Evolutionary conservation across 345 rosid genomes (phyloP), one percentile per base, ranked within the genome.

Genomic region (Erysimum cheiranthoides): DNA sequence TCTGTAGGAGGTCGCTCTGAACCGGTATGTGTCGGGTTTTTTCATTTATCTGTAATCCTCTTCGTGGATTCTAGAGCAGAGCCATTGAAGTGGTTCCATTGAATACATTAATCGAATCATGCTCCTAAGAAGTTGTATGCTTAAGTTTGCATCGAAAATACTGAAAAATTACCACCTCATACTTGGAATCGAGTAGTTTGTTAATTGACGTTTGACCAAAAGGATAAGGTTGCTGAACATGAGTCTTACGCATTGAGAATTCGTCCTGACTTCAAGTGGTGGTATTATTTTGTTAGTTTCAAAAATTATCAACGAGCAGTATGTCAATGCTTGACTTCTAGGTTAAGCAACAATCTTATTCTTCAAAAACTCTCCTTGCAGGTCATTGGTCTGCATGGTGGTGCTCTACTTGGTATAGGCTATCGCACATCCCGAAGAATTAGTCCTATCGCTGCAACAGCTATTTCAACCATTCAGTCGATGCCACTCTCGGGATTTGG

Each of bases 401-500:
- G 99, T 59, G 99, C 99, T 54, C 88, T 95, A 67, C 87, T 92
- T 78, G 99, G 99, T 71, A 94, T 95, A 79, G 94, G 96, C 71
- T 92, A 90, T 80, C 88, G 99, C 63, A 89, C 95, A 68, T 89
- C 99, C 45, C 87, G 94, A 54, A 88, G 96, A 81, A 78, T 90
- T 73, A 90, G 96, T 80, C 93, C 98, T 78, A 80, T 79, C 80
- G 84, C 99, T 52, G 99, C 97, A 47, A 89, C 96, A 65, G 97
- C 97, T 72, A 90, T 90, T 79, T 92, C 99, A 71, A 86, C 93
- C 68, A 86, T 95, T 80, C 97, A 95, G 75, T 90, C 99, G 10
- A 95, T 92, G 97, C 99, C 99, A 2, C 81, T 95, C 78, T 95
- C 98, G n/a, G 99, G 99, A 77, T 90, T 89, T 77, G 99, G 96